A percentile compares a stretch with the other conserved stretches of the same genome.
Conservation (phyloP, 140 eudicot genomes). For the Eryngium alpinum region DNA sequence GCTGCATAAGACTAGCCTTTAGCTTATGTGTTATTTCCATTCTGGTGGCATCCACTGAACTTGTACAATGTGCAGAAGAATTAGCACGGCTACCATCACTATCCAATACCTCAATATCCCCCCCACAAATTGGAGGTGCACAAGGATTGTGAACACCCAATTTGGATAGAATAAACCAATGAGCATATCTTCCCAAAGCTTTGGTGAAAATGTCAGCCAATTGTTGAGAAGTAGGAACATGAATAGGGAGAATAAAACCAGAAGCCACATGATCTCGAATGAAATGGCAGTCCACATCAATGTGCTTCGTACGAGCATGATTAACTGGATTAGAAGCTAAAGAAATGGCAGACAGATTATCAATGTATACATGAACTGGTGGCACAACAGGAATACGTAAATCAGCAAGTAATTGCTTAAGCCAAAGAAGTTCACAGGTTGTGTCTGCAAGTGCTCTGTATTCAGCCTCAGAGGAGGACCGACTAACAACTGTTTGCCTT, state of each 20-base stretch:
- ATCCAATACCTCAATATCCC: neutral
- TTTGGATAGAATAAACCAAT: neutral
- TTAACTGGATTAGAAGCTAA: neutral
- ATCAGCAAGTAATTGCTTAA: neutral
- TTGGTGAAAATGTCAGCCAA: neutral
- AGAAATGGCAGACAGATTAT: neutral
- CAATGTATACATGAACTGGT: neutral
- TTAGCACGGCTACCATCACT: no score
- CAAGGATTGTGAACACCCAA: neutral
- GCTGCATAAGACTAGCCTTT: no score
- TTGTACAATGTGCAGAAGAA: no score
- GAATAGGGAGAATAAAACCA: neutral
- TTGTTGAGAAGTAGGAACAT: neutral
- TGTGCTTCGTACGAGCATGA: neutral
- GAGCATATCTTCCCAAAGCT: neutral
- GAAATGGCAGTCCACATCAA: neutral
- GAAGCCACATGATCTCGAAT: neutral
- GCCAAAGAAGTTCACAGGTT: neutral
- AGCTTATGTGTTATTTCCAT: no score
- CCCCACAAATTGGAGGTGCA: neutral
- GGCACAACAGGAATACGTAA: neutral
- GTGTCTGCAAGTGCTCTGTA: neutral
- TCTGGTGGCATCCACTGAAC: no score
- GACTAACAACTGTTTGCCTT: neutral
- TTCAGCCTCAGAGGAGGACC: neutral